Evolutionary conservation across 345 rosid species (phyloP), one percentile per base, ranked within the genome.

Genomic region (Reutealis trisperma): DNA sequence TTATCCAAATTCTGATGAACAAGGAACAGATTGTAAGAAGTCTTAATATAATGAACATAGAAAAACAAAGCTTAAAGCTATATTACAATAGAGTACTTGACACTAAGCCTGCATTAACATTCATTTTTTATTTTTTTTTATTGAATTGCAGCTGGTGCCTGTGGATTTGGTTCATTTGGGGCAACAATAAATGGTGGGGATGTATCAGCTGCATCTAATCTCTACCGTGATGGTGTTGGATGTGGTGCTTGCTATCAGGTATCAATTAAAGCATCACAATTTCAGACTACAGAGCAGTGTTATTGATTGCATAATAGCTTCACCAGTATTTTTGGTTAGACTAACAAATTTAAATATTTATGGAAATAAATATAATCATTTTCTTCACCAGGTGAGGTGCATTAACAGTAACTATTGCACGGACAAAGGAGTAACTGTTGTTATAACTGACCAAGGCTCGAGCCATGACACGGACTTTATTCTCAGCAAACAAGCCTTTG

Each of bases 171-270:
- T 61, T 75, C 90, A n/a, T 91, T 87, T 71, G 95, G 93, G 65
- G 93, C 92, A 51, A 88, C 89, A 27, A 44, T 89, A 51, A 89
- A 88, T 21, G 93, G 84, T 41, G 93, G 93, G 47, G 88, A 91
- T 89, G 92, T 91, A 37, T 83, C 93, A 24, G 85, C 95, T 61
- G 93, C 84, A 15, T 88, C 91, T 54, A 82, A 81, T 52, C 95
- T 91, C 81, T 91, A 87, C 51, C 87, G 93, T 15, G 67, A 72
- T 47, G 93, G 95, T 21, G 73, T 89, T 19, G 95, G 95, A n/a
- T 91, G 95, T 52, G 93, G 95, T 37, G 90, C 90, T 83, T 91
- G 93, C 88, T 91, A 88, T 84, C 95, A 89, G 87, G 94, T 89
- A 80, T 11, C 6, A 61, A 63, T 71, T 41, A 72, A 58, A 49